These are phyloP conservation scores for Sparassis latifolia DNA, from an alignment of 1,284 basidiomycete genomes.

Conservation along the genomic window DNA sequence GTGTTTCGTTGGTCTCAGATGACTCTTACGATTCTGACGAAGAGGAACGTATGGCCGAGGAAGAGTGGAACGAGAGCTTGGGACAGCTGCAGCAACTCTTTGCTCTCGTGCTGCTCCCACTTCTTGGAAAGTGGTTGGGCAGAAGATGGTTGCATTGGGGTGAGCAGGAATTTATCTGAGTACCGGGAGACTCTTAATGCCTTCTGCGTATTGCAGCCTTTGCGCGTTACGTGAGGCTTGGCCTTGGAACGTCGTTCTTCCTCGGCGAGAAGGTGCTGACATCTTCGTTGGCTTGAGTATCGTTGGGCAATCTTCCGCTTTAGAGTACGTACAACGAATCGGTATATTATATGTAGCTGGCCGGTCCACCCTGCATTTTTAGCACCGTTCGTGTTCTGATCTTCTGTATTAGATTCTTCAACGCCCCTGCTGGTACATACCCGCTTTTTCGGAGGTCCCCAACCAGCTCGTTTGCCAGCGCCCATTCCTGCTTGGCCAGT, in stretches of 20 bases:
- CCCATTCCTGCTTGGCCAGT: constrained; percentile 46
- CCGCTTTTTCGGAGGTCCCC: constrained; percentile 46
- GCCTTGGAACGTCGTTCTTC: constrained; percentile 64
- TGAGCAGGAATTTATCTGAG: constrained; percentile 32
- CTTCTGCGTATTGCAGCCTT: constrained; percentile 45
- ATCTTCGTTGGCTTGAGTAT: constrained; percentile 1
- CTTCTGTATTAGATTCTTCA: constrained; percentile 32
- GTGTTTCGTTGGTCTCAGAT: constrained; percentile 35
- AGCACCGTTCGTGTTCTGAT: constrained; percentile 30
- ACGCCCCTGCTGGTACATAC: constrained; percentile 30
- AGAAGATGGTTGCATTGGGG: constrained; percentile 82
- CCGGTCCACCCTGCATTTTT: constrained; percentile 9
- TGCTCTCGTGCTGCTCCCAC: constrained; percentile 77
- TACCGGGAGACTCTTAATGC: constrained; percentile 8
- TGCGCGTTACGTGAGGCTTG: constrained; percentile 63
- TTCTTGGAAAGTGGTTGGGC: constrained; percentile 85
- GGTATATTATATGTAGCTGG: constrained; percentile 10
- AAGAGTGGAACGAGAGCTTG: constrained; percentile 90
- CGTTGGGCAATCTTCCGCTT: neutral
- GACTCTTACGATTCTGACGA: constrained; percentile 61
- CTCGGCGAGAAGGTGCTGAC: constrained; percentile 31
- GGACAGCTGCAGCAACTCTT: constrained; percentile 78
- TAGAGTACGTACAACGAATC: neutral
- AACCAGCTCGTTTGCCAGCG: constrained; percentile 51
- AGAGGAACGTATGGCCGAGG: constrained; percentile 69